These are phyloP conservation scores for Euphorbia schlechtendalii DNA, from an alignment of 441 rosid species.

Conservation along the genomic window DNA sequence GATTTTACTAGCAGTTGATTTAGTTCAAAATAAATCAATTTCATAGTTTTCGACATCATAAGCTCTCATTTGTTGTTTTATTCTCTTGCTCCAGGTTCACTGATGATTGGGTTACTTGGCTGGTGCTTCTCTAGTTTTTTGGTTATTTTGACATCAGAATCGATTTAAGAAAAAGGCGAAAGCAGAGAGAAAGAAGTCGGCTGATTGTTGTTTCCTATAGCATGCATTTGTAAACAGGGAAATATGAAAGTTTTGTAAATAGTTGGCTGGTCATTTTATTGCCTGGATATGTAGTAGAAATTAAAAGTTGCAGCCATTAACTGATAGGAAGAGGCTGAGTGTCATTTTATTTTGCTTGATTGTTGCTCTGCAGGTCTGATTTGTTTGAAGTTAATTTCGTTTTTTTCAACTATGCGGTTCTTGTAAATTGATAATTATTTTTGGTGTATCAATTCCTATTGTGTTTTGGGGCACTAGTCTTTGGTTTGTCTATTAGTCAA, in stretches of 20 bases:
- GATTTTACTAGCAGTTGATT: too few relatives aligned
- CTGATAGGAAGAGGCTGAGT: constrained; percentile 15
- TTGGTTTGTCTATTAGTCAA: too few relatives aligned
- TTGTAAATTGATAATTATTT: too few relatives aligned
- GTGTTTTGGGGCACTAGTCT: too few relatives aligned
- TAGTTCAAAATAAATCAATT: too few relatives aligned
- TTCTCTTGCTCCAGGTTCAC: constrained; percentile 26
- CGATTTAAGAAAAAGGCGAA: neutral
- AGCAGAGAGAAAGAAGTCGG: neutral
- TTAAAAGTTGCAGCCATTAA: constrained; percentile 25
- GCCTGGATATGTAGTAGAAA: too few relatives aligned
- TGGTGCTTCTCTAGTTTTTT: constrained; percentile 23
- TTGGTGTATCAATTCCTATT: too few relatives aligned
- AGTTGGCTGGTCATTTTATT: constrained; percentile 24
- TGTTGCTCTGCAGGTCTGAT: neutral
- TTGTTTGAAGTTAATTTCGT: too few relatives aligned
- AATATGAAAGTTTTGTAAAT: constrained; percentile 35
- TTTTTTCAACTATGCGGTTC: too few relatives aligned
- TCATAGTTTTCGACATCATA: neutral
- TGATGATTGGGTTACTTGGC: constrained; percentile 20
- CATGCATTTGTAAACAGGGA: constrained; percentile 21
- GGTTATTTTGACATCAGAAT: neutral
- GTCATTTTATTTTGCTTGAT: neutral
- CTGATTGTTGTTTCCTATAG: constrained; percentile 10
- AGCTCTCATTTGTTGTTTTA: constrained; percentile 5